Base-by-base conservation (phyloP, 495 filamentous ascomycete species). In the Aspergillus sclerotioniger region DNA sequence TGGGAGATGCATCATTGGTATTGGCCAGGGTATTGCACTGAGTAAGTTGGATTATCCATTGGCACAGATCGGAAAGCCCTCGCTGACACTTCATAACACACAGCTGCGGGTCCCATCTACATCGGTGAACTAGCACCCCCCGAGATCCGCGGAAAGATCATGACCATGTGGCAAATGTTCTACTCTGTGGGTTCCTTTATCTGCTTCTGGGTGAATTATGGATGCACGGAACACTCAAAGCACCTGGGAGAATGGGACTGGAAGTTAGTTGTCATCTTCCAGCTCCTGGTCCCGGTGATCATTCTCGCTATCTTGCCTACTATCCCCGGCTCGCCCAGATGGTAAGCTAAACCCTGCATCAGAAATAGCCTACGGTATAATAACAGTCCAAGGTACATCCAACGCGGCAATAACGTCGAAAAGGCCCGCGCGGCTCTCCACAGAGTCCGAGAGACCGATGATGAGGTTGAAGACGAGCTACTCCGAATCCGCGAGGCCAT, bases 151-250 rank as follows among this genome's bases (percentile, higher is more conserved):
- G 84, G 84, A 54, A 78, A 78, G 60, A 83, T 87, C 62, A 84
- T 87, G 84, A 80, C 80, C n/a, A 83, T 85, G 60, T 87, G 82
- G 84, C 83, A 87, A 68, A 82, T 84, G 71, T 86, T 85, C 68
- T 87, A 85, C 71, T 80, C 76, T 25, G 84, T 86, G 29, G 83
- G 83, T 21, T 80, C 80, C 29, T 86, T 85, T 67, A 83, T 87
- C 62, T 84, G 83, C 62, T 84, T 80, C 74, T 84, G 80, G 82
- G 78, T 86, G 51, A 79, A 78, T 59, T 86, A 81, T 59, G 82
- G 75, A 6, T 80, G 80, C 70, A 78, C 75, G 25, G 70, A 83
- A 54, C 68, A 85, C 65, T 67, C 68, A 43, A 58, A 63, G n/a
- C 68, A 59, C 35, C 72, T 86, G 13, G 82, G 81, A 8, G 75